A percentile compares a stretch with the other conserved stretches of the same genome.
Evolutionary conservation across 2,329 filamentous ascomycete species (phyloP).

Genomic region (Aspergillus felis): DNA sequence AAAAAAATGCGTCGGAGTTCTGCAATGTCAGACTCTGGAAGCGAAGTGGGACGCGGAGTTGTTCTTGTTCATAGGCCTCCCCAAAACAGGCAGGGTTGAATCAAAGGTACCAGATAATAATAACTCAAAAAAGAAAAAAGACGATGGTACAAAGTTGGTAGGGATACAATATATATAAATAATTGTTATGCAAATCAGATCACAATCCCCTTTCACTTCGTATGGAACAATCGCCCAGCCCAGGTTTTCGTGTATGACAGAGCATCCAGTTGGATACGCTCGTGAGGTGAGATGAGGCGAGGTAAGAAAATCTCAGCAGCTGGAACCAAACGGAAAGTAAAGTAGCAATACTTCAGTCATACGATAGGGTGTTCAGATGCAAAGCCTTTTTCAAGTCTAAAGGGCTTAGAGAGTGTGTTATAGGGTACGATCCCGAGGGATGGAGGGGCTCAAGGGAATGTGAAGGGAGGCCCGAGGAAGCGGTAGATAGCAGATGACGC

Average conservation of each 20-base stretch:
- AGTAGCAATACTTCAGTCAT: neutral
- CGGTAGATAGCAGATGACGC: slow-evolving; percentile 12
- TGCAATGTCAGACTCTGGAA: neutral
- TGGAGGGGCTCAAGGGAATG: slow-evolving; percentile 9
- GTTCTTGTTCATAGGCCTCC: neutral
- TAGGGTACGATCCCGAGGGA: slow-evolving; percentile 1
- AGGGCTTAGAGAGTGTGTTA: neutral
- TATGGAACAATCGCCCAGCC: neutral
- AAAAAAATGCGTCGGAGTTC: slow-evolving; percentile 1
- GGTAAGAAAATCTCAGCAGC: neutral
- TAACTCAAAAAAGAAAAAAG: neutral
- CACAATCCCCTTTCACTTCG: neutral
- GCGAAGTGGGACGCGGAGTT: neutral
- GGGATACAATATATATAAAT: neutral
- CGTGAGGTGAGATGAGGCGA: neutral
- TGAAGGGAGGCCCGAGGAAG: slow-evolving; percentile 9
- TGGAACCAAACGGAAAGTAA: neutral
- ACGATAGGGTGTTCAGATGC: neutral
- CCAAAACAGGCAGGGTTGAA: neutral
- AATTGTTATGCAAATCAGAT: slow-evolving; percentile 2
- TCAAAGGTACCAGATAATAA: neutral
- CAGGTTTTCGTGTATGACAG: neutral
- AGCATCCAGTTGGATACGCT: neutral
- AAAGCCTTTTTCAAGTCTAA: neutral
- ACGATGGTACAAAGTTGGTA: neutral